Conservation (phyloP, 2,329 filamentous ascomycete species). For the Metarhizium anisopliae region DNA sequence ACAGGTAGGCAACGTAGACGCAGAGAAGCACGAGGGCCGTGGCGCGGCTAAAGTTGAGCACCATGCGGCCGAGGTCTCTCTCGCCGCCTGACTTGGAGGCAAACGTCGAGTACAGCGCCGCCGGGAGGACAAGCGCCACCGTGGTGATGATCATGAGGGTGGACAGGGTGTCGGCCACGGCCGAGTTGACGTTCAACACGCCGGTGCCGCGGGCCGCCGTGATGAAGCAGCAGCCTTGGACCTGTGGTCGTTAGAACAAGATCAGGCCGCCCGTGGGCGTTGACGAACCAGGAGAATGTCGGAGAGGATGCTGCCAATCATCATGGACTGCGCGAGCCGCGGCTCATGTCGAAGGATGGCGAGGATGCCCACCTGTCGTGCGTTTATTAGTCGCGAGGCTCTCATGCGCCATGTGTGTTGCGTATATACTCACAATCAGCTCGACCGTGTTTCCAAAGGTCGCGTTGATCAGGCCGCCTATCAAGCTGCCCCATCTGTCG, state of each 20-base stretch:
- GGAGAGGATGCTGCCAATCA: slow-evolving; percentile 11
- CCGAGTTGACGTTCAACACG: slow-evolving; percentile 9
- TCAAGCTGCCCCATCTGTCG: slow-evolving; percentile 7
- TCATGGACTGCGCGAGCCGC: slow-evolving; percentile 8
- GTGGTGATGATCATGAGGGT: slow-evolving; percentile 10
- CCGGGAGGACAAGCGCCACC: slow-evolving; percentile 10
- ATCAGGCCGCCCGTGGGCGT: neutral
- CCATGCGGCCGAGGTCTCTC: slow-evolving; percentile 4
- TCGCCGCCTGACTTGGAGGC: neutral
- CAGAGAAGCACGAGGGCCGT: slow-evolving; percentile 8
- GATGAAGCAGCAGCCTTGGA: slow-evolving; percentile 11
- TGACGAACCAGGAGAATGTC: slow-evolving; percentile 9
- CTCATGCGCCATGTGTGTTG: neutral
- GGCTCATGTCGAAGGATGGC: slow-evolving; percentile 9
- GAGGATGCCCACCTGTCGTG: slow-evolving; percentile 7
- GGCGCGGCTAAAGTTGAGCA: slow-evolving; percentile 9
- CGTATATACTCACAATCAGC: slow-evolving; percentile 5
- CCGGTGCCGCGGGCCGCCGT: slow-evolving; percentile 9
- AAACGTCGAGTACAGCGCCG: slow-evolving; percentile 8
- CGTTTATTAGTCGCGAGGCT: neutral
- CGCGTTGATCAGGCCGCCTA: slow-evolving; percentile 10
- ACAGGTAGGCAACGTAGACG: slow-evolving; percentile 9
- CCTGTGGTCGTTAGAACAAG: neutral
- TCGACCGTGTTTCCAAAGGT: slow-evolving; percentile 11
- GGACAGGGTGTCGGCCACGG: slow-evolving; percentile 10